Percentiles rank a stretch among this genome's conserved stretches.
Evolutionary conservation across 257 asterid genomes (phyloP).

Genomic region (Lycium ferocissimum): DNA sequence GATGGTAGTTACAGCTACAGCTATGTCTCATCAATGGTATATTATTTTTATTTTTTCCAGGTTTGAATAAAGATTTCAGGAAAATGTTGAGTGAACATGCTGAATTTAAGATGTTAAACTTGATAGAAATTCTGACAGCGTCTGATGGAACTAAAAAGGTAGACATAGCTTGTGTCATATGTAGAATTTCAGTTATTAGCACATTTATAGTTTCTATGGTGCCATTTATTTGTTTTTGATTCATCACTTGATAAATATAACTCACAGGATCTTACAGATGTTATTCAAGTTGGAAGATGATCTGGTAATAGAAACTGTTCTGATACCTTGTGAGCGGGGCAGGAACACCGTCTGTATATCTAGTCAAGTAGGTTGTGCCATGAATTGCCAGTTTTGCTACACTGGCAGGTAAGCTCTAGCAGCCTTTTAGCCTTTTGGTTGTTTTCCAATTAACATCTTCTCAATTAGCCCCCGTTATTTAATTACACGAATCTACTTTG

Average conservation of each 20-base stretch:
- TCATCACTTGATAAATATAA: slow-evolving; percentile 63
- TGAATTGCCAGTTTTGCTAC: slow-evolving; percentile 99
- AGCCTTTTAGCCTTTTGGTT: background rate
- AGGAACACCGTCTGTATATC: slow-evolving; percentile 96
- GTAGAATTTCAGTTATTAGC: slow-evolving; percentile 21
- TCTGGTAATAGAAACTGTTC: slow-evolving; percentile 87
- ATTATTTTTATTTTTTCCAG: slow-evolving; percentile 43
- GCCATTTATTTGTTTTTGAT: slow-evolving; percentile 42
- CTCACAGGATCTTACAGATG: slow-evolving; percentile 89
- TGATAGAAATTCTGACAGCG: slow-evolving; percentile 74
- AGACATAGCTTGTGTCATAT: slow-evolving; percentile 31
- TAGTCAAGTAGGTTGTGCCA: slow-evolving; percentile 97
- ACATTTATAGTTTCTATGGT: slow-evolving; percentile 20
- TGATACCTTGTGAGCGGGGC: slow-evolving; percentile 87
- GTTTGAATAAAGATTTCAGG: slow-evolving; percentile 89
- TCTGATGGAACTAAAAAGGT: slow-evolving; percentile 98
- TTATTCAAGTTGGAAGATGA: slow-evolving; percentile 87
- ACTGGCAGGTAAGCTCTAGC: slow-evolving; percentile 77
- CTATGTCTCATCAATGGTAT: background rate
- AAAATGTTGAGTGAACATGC: slow-evolving; percentile 75
- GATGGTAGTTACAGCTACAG: slow-evolving; percentile 16
- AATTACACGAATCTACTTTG: slow-evolving; percentile 35
- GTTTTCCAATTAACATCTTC: background rate
- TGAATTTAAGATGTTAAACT: slow-evolving; percentile 64
- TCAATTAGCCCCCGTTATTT: slow-evolving; percentile 23